Base-by-base conservation (phyloP, 352 stramenopile species). In the Phytophthora constricta region DNA sequence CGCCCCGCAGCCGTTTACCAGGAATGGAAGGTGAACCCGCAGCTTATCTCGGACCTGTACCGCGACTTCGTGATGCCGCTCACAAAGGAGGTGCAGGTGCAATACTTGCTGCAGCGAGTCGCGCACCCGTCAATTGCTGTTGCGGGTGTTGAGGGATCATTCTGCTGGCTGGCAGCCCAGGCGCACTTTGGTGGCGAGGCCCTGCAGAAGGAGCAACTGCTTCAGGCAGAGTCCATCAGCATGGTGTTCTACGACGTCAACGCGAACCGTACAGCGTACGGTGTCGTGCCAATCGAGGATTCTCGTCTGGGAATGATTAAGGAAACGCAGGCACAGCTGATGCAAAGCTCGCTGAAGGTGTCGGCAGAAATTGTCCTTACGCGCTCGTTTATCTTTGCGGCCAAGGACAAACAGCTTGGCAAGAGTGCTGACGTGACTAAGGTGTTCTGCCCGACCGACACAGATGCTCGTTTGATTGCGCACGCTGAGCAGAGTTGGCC, bases 71-170 rank as follows among this genome's bases (percentile, higher is more conserved):
- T 99, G 50, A 99, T 99, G 74, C 98, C 98, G 13, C 80, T 99
- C 50, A 99, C 97, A 10, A 99, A 99, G 76, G 96, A 99, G 76
- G 95, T 99, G 51, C 96, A 99, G 75, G 97, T 99, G 25, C 75
- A 82, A 58, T 97, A 97, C 63, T 69, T 97, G 62, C 76, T 97
- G 20, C 83, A 96, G 74, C 84, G 90, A 4, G 70, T 97, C 2
- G 64, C 89, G 23, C 89, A 96, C 52, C 79, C 85, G 19, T 86
- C 84, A 14, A 90, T 96, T 58, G 84, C 87, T 37, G 76, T 95
- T 5, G 77, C 83, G 5, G 84, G 81, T 1, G 72, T 80, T 4
- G 75, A 91, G 34, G 88, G 86, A 3, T 95, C 87, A 41, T 94
- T 92, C 68, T 89, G 78, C 62, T 95, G 84, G 80, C 62, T 88